Conservation (phyloP, 139 green algal genomes). For the Chlorella sorokiniana region DNA sequence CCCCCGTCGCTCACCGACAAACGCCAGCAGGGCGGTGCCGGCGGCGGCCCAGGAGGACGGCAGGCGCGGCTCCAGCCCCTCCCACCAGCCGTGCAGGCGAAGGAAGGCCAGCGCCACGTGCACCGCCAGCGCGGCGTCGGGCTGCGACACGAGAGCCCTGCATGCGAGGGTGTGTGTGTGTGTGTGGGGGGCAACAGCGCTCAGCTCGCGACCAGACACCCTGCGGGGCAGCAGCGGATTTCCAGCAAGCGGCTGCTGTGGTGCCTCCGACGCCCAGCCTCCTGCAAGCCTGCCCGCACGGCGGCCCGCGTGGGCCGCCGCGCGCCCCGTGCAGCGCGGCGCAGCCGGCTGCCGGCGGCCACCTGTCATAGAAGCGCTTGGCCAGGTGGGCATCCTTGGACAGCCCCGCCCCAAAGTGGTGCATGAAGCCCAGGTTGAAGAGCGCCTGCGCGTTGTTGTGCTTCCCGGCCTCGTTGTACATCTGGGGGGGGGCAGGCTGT, state of each 20-base stretch:
- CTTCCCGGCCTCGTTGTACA: slow-evolving; percentile 52
- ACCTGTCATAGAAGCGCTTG: slow-evolving; percentile 76
- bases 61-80: slow-evolving; percentile 14
- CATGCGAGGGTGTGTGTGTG: background rate
- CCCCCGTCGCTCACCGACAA: background rate
- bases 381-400: slow-evolving; percentile 72
- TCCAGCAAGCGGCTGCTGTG: no score
- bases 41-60: background rate
- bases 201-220: no score
- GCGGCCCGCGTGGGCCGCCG: no score
- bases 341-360: no score
- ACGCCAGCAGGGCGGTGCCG: background rate
- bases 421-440: slow-evolving; percentile 95
- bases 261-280: no score
- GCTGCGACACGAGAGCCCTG: slow-evolving; percentile 31
- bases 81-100: slow-evolving; percentile 51
- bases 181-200: background rate
- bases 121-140: slow-evolving; percentile 54
- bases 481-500: slow-evolving; percentile 3
- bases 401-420: slow-evolving; percentile 89
- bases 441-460: slow-evolving; percentile 73
- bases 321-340: background rate
- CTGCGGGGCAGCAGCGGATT: no score
- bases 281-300: no score
- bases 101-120: slow-evolving; percentile 61